Percentiles rank a stretch among this genome's conserved stretches.
phyloP scores from a whole-genome alignment of 495 filamentous ascomycete species.

The Penicillium malachiteum region DNA sequence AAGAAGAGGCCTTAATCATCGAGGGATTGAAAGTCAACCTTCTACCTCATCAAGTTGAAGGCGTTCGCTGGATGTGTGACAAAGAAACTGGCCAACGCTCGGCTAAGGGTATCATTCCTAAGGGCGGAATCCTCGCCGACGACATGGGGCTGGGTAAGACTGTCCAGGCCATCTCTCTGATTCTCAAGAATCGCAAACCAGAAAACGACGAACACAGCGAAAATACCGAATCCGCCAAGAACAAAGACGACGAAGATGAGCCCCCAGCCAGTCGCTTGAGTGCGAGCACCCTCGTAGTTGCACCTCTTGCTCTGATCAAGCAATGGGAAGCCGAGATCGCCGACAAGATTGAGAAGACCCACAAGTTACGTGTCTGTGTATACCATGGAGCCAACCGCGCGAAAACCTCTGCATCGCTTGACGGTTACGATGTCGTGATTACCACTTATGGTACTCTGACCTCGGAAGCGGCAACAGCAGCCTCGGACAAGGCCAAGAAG shows the following conservation, averaged over 20 bases:
- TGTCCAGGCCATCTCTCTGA: slow-evolving; percentile 80
- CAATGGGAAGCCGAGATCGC: slow-evolving; percentile 96
- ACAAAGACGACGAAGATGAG: slow-evolving; percentile 33
- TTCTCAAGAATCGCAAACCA: slow-evolving; percentile 79
- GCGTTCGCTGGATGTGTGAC: slow-evolving; percentile 88
- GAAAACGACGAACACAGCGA: slow-evolving; percentile 42
- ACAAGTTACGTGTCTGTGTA: slow-evolving; percentile 73
- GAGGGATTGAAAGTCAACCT: slow-evolving; percentile 84
- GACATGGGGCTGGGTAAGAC: slow-evolving; percentile 98
- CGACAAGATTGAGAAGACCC: slow-evolving; percentile 65
- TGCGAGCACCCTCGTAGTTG: slow-evolving; percentile 85
- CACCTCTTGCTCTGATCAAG: slow-evolving; percentile 91
- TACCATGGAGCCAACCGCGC: slow-evolving; percentile 87
- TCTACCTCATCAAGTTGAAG: slow-evolving; percentile 88
- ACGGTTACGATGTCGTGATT: slow-evolving; percentile 90
- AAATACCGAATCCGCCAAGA: slow-evolving; percentile 24
- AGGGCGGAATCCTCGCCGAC: slow-evolving; percentile 86
- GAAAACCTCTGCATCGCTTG: slow-evolving; percentile 70
- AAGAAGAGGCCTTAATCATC: slow-evolving; percentile 69
- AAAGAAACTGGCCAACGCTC: slow-evolving; percentile 81
- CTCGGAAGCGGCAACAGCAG: slow-evolving; percentile 68
- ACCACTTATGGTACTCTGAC: slow-evolving; percentile 95
- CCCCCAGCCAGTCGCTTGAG: slow-evolving; percentile 62
- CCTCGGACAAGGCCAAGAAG: slow-evolving; percentile 61
- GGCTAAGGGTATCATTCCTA: slow-evolving; percentile 70